Evolutionary conservation across 2,329 filamentous ascomycete species (phyloP).

Genomic region (Chaetomiaceae sp.): DNA sequence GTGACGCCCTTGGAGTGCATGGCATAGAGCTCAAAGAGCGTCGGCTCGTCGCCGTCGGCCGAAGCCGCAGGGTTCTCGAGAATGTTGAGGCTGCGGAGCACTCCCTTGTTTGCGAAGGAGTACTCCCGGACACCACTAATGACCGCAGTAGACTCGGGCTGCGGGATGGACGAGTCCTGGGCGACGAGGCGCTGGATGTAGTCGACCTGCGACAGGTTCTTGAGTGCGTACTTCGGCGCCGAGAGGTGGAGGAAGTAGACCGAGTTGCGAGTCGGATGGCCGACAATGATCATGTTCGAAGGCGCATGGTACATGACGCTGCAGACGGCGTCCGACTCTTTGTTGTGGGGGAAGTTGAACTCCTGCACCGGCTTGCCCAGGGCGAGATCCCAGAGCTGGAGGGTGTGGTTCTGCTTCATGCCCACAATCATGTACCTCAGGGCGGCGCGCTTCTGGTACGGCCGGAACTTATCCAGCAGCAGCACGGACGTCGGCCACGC

Average conservation of each 20-base stretch:
- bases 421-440: slow-evolving; percentile 94
- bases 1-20: slow-evolving; percentile 99
- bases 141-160: slow-evolving; percentile 91
- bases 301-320: slow-evolving; percentile 91
- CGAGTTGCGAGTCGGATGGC: slow-evolving; percentile 93
- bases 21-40: slow-evolving; percentile 89
- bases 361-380: slow-evolving; percentile 95
- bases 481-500: slow-evolving; percentile 95
- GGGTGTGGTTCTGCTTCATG: slow-evolving; percentile 97
- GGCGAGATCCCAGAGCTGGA: slow-evolving; percentile 97
- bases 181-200: slow-evolving; percentile 76
- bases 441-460: slow-evolving; percentile 84
- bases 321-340: slow-evolving; percentile 96
- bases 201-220: slow-evolving; percentile 77
- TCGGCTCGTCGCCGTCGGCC: slow-evolving; percentile 62
- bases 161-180: slow-evolving; percentile 68
- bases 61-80: slow-evolving; percentile 65
- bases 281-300: slow-evolving; percentile 90
- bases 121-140: slow-evolving; percentile 96
- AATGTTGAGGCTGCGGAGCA: slow-evolving; percentile 86
- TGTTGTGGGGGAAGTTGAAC: slow-evolving; percentile 91
- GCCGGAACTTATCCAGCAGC: slow-evolving; percentile 92
- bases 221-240: slow-evolving; percentile 84
- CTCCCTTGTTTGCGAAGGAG: slow-evolving; percentile 80
- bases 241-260: slow-evolving; percentile 96